Conservation (phyloP, 116 monocot genomes). For the Papilionanthe hybrid region DNA sequence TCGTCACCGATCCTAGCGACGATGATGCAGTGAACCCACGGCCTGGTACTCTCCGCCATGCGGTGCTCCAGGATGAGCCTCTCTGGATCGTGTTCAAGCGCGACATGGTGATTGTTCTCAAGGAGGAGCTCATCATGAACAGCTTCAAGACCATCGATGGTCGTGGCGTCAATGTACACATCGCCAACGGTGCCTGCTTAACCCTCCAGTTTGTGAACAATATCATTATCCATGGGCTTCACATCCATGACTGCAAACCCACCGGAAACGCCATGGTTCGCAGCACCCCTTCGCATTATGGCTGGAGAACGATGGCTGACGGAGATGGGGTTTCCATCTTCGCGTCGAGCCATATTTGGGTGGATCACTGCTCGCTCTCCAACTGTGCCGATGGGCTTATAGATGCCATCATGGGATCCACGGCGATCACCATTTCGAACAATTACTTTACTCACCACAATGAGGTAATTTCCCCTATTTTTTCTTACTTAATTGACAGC, state of each 20-base stretch:
- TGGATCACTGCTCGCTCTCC: constrained; percentile 82
- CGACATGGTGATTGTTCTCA: constrained; percentile 89
- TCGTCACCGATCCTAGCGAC: constrained; percentile 68
- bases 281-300: constrained; percentile 76
- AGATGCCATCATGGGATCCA: constrained; percentile 81
- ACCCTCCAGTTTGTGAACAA: constrained; percentile 78
- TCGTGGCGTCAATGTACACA: constrained; percentile 78
- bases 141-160: constrained; percentile 97
- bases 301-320: constrained; percentile 85
- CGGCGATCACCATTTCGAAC: constrained; percentile 87
- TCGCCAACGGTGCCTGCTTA: constrained; percentile 83
- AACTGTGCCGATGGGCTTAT: constrained; percentile 85
- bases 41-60: constrained; percentile 77
- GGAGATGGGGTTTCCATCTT: constrained; percentile 85
- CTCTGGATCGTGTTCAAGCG: constrained; percentile 85
- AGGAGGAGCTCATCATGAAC: constrained; percentile 89
- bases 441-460: constrained; percentile 89
- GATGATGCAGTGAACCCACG: constrained; percentile 64
- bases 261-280: constrained; percentile 94
- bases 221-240: constrained; percentile 73
- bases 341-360: constrained; percentile 80
- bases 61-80: constrained; percentile 72
- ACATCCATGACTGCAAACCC: constrained; percentile 84
- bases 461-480: constrained; percentile 26
- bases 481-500: neutral